These are phyloP conservation scores for Scorias spongiosa DNA, from an alignment of 2,329 filamentous ascomycete species.

Conservation along the genomic window DNA sequence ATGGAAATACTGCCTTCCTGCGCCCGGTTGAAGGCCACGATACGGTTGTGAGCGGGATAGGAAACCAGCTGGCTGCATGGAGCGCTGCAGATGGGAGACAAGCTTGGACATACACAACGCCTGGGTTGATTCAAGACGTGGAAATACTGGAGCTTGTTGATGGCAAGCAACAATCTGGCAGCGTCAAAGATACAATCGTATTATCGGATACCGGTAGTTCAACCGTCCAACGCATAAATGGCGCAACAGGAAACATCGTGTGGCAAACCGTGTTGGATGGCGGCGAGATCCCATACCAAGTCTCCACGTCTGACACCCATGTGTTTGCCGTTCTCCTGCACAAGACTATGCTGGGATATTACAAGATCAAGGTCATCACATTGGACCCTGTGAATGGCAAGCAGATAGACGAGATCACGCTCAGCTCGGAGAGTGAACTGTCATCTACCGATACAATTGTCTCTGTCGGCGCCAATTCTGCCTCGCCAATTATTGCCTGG, in stretches of 20 bases:
- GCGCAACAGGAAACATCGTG: slow-evolving; percentile 52
- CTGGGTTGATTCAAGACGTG: slow-evolving; percentile 47
- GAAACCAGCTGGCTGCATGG: slow-evolving; percentile 61
- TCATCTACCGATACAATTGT: slow-evolving; percentile 48
- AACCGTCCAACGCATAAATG: slow-evolving; percentile 56
- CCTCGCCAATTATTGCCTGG: slow-evolving; percentile 62
- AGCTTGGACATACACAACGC: slow-evolving; percentile 54
- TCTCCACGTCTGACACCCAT: slow-evolving; percentile 50
- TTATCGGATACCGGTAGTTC: slow-evolving; percentile 45
- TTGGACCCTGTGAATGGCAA: slow-evolving; percentile 60
- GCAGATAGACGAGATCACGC: slow-evolving; percentile 52
- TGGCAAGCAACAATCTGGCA: slow-evolving; percentile 19
- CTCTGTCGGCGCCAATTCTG: slow-evolving; percentile 62
- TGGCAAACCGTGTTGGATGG: slow-evolving; percentile 59
- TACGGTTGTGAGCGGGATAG: slow-evolving; percentile 59
- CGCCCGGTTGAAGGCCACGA: slow-evolving; percentile 66
- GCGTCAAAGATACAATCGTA: slow-evolving; percentile 52
- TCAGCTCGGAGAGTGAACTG: slow-evolving; percentile 64
- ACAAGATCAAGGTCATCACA: slow-evolving; percentile 60
- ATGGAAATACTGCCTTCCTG: slow-evolving; percentile 31
- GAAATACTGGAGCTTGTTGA: slow-evolving; percentile 63
- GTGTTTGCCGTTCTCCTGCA: slow-evolving; percentile 68
- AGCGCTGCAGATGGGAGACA: slow-evolving; percentile 67
- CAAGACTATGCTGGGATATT: slow-evolving; percentile 46
- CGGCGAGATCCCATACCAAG: slow-evolving; percentile 60